Conservation (phyloP, 352 stramenopile genomes). For the Pythium volutum region DNA sequence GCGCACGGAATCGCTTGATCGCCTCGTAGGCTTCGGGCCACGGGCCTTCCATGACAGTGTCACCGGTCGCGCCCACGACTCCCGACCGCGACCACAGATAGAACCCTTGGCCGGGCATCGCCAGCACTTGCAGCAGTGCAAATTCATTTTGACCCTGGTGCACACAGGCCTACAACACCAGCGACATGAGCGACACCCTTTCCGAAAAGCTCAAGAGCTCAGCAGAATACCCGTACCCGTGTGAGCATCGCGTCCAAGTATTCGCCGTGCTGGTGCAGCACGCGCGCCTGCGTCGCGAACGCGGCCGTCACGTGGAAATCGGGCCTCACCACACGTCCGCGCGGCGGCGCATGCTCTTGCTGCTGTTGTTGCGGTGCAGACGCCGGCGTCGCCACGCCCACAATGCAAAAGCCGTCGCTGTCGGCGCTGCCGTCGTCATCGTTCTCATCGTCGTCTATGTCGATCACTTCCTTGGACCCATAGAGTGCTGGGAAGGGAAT, state of each 20-base stretch:
- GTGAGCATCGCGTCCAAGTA: slow-evolving; percentile 67
- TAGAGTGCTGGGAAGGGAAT: slow-evolving; percentile 14
- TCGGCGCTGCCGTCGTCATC: slow-evolving; percentile 8
- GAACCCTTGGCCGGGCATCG: slow-evolving; percentile 38
- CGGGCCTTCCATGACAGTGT: slow-evolving; percentile 42
- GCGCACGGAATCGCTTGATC: slow-evolving; percentile 40
- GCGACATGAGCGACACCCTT: neutral
- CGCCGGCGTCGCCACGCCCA: neutral
- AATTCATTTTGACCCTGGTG: slow-evolving; percentile 67
- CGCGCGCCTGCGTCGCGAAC: slow-evolving; percentile 36
- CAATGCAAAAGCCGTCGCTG: slow-evolving; percentile 1
- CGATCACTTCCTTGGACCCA: slow-evolving; percentile 14
- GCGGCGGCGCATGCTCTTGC: neutral
- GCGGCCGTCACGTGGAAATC: slow-evolving; percentile 48
- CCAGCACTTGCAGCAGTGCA: slow-evolving; percentile 54
- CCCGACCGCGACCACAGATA: slow-evolving; percentile 55
- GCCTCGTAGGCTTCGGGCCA: slow-evolving; percentile 33
- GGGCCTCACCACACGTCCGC: slow-evolving; percentile 19
- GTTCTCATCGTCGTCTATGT: slow-evolving; percentile 15
- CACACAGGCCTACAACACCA: slow-evolving; percentile 40
- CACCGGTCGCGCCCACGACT: slow-evolving; percentile 40
- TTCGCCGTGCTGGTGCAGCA: slow-evolving; percentile 36
- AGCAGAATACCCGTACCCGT: slow-evolving; percentile 30
- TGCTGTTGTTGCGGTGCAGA: neutral
- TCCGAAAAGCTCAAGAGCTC: neutral